Conservation (phyloP, 495 filamentous ascomycete genomes). For the Podospora australis region DNA sequence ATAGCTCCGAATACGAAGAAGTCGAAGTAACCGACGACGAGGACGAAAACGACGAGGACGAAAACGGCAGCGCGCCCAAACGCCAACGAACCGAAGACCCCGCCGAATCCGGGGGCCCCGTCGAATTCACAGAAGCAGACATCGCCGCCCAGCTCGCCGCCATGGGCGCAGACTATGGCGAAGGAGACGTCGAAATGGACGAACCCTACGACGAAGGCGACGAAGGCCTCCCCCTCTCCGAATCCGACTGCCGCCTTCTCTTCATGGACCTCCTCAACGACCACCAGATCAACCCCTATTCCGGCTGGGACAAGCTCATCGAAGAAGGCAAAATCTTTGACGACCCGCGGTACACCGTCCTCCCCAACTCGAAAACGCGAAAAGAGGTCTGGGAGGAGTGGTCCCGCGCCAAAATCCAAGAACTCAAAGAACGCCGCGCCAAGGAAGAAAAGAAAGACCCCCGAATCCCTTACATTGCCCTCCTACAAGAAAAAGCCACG, state of each 20-base stretch:
- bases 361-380: slow-evolving; percentile 71
- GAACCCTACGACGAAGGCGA: slow-evolving; percentile 67
- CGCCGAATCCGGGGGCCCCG: slow-evolving; percentile 37
- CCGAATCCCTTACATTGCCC: slow-evolving; percentile 71
- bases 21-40: slow-evolving; percentile 78
- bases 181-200: slow-evolving; percentile 52
- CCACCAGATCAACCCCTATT: slow-evolving; percentile 74
- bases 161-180: slow-evolving; percentile 74
- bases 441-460: slow-evolving; percentile 81
- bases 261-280: slow-evolving; percentile 87
- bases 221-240: slow-evolving; percentile 58
- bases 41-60: slow-evolving; percentile 39
- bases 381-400: slow-evolving; percentile 78
- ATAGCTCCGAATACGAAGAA: slow-evolving; percentile 71
- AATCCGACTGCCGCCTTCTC: slow-evolving; percentile 60
- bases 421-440: slow-evolving; percentile 63
- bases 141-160: slow-evolving; percentile 85
- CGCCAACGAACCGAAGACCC: slow-evolving; percentile 58
- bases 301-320: slow-evolving; percentile 82
- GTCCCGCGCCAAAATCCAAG: slow-evolving; percentile 64
- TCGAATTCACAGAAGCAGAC: slow-evolving; percentile 94
- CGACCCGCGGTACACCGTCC: slow-evolving; percentile 77
- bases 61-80: slow-evolving; percentile 54
- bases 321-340: slow-evolving; percentile 77
- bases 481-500: slow-evolving; percentile 73